phyloP scores from a whole-genome alignment of 441 rosid species.

The Populus trichocarpa region DNA sequence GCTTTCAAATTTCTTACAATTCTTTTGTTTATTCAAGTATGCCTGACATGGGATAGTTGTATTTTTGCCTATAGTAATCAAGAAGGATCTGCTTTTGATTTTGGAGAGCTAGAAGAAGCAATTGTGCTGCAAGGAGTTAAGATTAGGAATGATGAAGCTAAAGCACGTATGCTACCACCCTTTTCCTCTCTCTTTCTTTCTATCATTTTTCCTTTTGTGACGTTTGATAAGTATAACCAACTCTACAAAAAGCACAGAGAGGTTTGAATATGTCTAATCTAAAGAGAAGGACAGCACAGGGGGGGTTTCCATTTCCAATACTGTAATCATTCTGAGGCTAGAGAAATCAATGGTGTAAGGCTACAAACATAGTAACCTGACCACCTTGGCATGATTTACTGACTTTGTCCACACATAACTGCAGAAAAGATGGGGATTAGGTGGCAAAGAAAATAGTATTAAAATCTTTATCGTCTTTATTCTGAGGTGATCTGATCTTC shows the following conservation, averaged over 20 bases:
- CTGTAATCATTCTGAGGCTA: slow-evolving; percentile 62
- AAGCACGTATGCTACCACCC: slow-evolving; percentile 55
- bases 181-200: slow-evolving; percentile 18
- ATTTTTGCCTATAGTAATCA: slow-evolving; percentile 46
- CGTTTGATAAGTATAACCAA: slow-evolving; percentile 59
- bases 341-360: slow-evolving; percentile 69
- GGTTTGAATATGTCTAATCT: slow-evolving; percentile 43
- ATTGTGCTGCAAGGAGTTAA: slow-evolving; percentile 83
- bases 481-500: slow-evolving; percentile 27
- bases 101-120: slow-evolving; percentile 97
- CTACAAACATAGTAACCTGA: slow-evolving; percentile 55
- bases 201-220: slow-evolving; percentile 43
- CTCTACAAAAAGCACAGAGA: slow-evolving; percentile 26
- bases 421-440: slow-evolving; percentile 31
- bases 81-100: slow-evolving; percentile 81
- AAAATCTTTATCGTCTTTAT: slow-evolving; percentile 12
- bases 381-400: slow-evolving; percentile 45
- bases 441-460: slow-evolving; percentile 17
- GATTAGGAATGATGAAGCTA: slow-evolving; percentile 79
- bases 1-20: not conserved
- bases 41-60: slow-evolving; percentile 11
- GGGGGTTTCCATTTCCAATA: slow-evolving; percentile 46
- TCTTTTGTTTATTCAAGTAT: not conserved
- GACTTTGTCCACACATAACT: slow-evolving; percentile 39
- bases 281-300: slow-evolving; percentile 27